Conservation (phyloP, 305 asterid genomes). For the Solanum chacoense region DNA sequence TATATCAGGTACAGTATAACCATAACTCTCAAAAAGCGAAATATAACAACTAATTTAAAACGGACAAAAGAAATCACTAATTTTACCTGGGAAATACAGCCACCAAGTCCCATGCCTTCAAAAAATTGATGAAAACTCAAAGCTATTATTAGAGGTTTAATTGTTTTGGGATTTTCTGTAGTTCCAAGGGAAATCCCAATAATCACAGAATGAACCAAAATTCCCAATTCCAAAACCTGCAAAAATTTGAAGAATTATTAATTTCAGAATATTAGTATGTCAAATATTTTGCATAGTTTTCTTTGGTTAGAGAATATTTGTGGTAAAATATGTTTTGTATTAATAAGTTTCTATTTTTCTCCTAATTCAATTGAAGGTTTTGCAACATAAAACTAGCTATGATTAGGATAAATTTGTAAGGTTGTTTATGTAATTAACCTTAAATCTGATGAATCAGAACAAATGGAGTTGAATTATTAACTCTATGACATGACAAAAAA, state of each 20-base stretch:
- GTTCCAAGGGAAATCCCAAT: slow-evolving; percentile 41
- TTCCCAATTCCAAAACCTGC: slow-evolving; percentile 43
- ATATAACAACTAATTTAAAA: background rate
- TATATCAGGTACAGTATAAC: background rate
- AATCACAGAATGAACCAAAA: slow-evolving; percentile 39
- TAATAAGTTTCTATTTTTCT: background rate
- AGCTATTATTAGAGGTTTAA: slow-evolving; percentile 35
- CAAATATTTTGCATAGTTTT: background rate
- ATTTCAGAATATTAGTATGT: slow-evolving; percentile 10
- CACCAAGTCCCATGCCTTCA: slow-evolving; percentile 51
- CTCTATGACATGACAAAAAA: background rate
- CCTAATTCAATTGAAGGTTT: background rate
- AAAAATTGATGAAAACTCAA: slow-evolving; percentile 40
- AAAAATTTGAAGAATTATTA: background rate
- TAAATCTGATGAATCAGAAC: background rate
- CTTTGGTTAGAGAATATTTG: background rate
- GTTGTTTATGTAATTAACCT: background rate
- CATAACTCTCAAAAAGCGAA: background rate
- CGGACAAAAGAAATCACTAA: background rate
- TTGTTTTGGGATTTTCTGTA: slow-evolving; percentile 25
- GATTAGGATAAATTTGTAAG: background rate
- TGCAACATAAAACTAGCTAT: background rate
- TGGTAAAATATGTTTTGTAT: background rate
- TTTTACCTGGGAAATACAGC: slow-evolving; percentile 31
- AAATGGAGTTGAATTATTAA: background rate